phyloP scores from a whole-genome alignment of 2,329 filamentous ascomycete species.

The Fusarium nelsonii region DNA sequence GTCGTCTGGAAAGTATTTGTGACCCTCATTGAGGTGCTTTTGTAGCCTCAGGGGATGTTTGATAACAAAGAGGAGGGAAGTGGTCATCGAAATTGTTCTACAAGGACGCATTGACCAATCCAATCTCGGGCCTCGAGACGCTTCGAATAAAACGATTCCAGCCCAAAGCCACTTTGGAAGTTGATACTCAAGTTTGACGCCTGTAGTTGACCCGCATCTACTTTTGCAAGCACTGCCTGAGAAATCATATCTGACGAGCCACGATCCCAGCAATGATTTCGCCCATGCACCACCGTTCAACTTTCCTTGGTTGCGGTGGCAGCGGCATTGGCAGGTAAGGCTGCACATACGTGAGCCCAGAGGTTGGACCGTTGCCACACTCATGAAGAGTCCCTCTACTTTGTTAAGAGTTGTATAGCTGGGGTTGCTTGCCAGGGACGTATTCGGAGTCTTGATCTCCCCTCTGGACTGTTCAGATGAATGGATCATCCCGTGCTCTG shows the following conservation, averaged over 20 bases:
- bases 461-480: fast-evolving
- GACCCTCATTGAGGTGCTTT: fast-evolving
- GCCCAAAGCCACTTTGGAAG: constrained; percentile 35
- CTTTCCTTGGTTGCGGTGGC: neutral
- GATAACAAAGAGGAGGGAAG: too few species aligned
- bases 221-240: fast-evolving
- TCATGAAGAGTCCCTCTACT: neutral
- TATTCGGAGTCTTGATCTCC: fast-evolving
- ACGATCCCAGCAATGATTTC: neutral
- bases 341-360: neutral
- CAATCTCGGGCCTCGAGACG: neutral
- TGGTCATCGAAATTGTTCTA: too few species aligned
- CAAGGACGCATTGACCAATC: constrained; percentile 10
- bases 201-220: fast-evolving
- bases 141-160: neutral
- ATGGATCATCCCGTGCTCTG: fast-evolving
- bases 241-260: neutral
- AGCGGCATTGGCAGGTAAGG: constrained; percentile 12
- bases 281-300: constrained; percentile 1
- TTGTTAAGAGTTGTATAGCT: fast-evolving
- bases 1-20: constrained; percentile 22
- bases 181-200: neutral
- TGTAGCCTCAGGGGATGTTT: fast-evolving
- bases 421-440: too few species aligned
- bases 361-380: neutral